Percentiles rank a stretch among this genome's conserved stretches.
phyloP scores from a whole-genome alignment of 2,329 filamentous ascomycete genomes.

The Ceratocystiopsis sp. region DNA sequence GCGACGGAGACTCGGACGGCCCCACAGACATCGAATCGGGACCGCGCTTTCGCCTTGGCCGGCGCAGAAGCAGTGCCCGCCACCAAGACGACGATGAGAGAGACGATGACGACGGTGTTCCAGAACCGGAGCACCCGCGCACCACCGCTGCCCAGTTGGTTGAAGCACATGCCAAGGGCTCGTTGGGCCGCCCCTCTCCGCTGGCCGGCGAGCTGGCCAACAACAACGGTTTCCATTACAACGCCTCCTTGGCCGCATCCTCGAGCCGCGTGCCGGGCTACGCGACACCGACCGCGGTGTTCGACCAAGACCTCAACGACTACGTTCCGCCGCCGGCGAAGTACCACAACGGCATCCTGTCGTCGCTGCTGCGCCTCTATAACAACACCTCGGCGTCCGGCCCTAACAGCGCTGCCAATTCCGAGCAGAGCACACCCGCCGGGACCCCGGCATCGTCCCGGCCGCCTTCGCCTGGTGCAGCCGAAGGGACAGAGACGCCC shows the following conservation, averaged over 20 bases:
- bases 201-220: not conserved
- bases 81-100: not conserved
- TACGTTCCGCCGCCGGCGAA: slow-evolving; percentile 50
- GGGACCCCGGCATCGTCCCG: slow-evolving; percentile 26
- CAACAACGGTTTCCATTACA: slow-evolving; percentile 6
- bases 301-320: slow-evolving; percentile 37
- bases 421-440: slow-evolving; percentile 24
- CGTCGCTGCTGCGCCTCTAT: slow-evolving; percentile 55
- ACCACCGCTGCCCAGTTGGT: slow-evolving; percentile 9
- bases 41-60: not conserved
- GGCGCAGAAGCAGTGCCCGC: not conserved
- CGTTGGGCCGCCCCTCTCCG: no score
- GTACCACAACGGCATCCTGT: slow-evolving; percentile 58
- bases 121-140: not conserved
- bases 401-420: slow-evolving; percentile 17
- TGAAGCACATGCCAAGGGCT: slow-evolving; percentile 4
- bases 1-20: slow-evolving; percentile 5
- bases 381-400: slow-evolving; percentile 22
- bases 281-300: slow-evolving; percentile 26
- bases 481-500: slow-evolving; percentile 12
- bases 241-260: slow-evolving; percentile 5
- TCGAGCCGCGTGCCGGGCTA: slow-evolving; percentile 11
- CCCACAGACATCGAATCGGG: not conserved
- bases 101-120: not conserved
- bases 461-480: slow-evolving; percentile 19